Evolutionary conservation across 2,329 filamentous ascomycete species (phyloP).

Genomic region (Aquanectria penicillioides): DNA sequence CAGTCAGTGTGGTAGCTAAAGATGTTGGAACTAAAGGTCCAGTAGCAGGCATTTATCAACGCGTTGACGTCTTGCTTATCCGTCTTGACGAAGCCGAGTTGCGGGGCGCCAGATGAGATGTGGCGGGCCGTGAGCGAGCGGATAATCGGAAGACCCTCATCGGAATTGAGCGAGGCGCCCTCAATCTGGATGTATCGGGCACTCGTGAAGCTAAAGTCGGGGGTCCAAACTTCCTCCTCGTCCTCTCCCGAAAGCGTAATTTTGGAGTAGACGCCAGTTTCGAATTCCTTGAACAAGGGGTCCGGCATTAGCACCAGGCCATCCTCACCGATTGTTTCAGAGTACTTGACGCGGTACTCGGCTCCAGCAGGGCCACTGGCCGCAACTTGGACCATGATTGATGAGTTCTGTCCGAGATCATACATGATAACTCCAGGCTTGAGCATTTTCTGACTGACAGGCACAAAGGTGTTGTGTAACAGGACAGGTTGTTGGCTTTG

Average conservation of each 20-base stretch:
- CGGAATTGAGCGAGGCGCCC: slow-evolving; percentile 43
- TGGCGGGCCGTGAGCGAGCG: slow-evolving; percentile 49
- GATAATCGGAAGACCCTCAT: slow-evolving; percentile 45
- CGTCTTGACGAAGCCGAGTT: slow-evolving; percentile 49
- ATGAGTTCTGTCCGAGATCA: slow-evolving; percentile 39
- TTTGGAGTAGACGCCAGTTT: slow-evolving; percentile 50
- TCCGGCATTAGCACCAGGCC: slow-evolving; percentile 52
- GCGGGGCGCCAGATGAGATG: slow-evolving; percentile 50
- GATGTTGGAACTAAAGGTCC: slow-evolving; percentile 54
- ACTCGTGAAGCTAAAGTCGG: slow-evolving; percentile 54
- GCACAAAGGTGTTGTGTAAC: slow-evolving; percentile 49
- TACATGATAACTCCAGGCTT: slow-evolving; percentile 31
- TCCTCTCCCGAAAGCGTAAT: slow-evolving; percentile 45
- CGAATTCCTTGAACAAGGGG: slow-evolving; percentile 48
- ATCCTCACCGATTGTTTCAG: slow-evolving; percentile 38
- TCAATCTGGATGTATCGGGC: slow-evolving; percentile 54
- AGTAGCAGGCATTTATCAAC: slow-evolving; percentile 55
- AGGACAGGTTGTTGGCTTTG: slow-evolving; percentile 52
- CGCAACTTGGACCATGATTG: slow-evolving; percentile 36
- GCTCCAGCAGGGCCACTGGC: slow-evolving; percentile 30
- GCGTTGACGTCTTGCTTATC: slow-evolving; percentile 53
- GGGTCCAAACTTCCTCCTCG: slow-evolving; percentile 46
- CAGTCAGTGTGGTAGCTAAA: slow-evolving; percentile 60
- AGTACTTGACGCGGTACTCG: slow-evolving; percentile 35
- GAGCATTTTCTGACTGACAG: slow-evolving; percentile 31